These are phyloP conservation scores for Hyaloscypha finlandica DNA, from an alignment of 495 filamentous ascomycete genomes.

Conservation along the genomic window DNA sequence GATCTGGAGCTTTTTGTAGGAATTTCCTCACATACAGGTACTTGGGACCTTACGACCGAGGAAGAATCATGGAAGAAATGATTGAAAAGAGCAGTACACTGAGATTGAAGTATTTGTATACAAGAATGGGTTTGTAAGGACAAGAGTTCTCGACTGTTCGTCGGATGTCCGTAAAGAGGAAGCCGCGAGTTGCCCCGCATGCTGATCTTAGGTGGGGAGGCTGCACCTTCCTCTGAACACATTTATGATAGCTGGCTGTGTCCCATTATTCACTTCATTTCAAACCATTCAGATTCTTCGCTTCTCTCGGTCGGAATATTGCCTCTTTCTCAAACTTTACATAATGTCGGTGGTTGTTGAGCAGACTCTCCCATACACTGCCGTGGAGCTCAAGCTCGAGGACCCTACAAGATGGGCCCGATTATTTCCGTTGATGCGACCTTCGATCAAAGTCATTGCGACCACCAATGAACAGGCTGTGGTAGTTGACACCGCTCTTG, in stretches of 20 bases:
- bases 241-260: too few relatives aligned
- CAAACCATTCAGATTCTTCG: neutral
- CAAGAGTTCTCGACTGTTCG: neutral
- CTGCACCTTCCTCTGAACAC: neutral
- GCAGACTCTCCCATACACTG: conserved; percentile 21
- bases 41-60: neutral
- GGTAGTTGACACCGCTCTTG: conserved; percentile 20
- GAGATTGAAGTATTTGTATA: neutral
- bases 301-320: neutral
- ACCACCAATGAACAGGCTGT: conserved; percentile 3
- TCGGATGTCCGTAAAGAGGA: neutral
- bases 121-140: neutral
- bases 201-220: neutral
- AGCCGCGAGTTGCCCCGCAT: neutral
- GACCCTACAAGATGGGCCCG: conserved; percentile 23
- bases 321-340: neutral
- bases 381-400: conserved; percentile 15
- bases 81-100: neutral
- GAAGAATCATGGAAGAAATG: neutral
- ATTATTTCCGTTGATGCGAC: conserved; percentile 25
- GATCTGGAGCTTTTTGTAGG: conserved; percentile 4
- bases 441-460: conserved; percentile 21
- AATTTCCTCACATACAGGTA: neutral
- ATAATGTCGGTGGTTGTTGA: conserved; percentile 25
- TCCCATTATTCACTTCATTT: neutral